Evolutionary conservation across 1,284 basidiomycete species (phyloP), one percentile per base, ranked within the genome.

Genomic region (Porphyrellus sp.): DNA sequence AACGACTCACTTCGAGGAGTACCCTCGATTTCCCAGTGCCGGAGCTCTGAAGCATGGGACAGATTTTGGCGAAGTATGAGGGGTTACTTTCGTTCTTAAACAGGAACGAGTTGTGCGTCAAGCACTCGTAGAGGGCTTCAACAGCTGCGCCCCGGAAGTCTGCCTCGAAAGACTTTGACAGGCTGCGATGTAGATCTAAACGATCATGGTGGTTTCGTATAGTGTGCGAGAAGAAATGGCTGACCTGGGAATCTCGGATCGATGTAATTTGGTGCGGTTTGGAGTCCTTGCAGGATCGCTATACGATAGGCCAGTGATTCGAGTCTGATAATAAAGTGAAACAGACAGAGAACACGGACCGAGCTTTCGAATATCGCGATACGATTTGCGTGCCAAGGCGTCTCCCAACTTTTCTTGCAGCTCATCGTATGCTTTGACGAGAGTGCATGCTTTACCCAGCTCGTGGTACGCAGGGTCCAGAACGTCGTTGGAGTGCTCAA

Each of bases 271-370:
- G 28, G 28, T 31, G n/a, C 44, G 48, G 20, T 9, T 2, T n/a
- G n/a, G n/a, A 37, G 30, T 18, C 49, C 25, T 49, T 50, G 49
- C 33, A 30, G 4, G 16, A 49, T 28, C n/a, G 33, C 46, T 50
- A 13, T 12, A 18, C 25, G 12, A 48, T 47, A 2, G 28, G 13
- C 6, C 13, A 28, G 15, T 28, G 8, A 12, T 33, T 34, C 15
- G 18, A 12, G 15, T 6, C 3, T 5, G 20, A 44, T 28, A 8
- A 44, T 8, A 13, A 24, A 41, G n/a, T 7, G n/a, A 33, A 20
- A 18, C 8, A n/a, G 5, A 21, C 1, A 16, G n/a, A 8, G n/a
- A 13, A 35, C 4, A 28, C 7, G 33, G 25, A 49, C 25, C 33
- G 2, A 48, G 30, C 4, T 18, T n/a, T 43, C 42, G 31, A 28